phyloP scores from a whole-genome alignment of 805 yeast species.

The Ogataea minuta region DNA sequence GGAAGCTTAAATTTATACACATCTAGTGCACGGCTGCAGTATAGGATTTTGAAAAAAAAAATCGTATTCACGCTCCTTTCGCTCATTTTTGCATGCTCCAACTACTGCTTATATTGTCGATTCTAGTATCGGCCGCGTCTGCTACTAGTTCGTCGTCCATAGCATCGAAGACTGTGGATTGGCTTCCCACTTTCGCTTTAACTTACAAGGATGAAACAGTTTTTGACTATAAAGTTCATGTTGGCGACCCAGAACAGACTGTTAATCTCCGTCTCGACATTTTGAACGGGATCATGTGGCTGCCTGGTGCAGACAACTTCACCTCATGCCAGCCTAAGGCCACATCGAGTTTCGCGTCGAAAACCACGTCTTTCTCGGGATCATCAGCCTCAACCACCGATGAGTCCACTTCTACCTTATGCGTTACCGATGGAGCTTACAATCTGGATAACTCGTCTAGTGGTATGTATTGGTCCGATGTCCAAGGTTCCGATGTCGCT shows the following conservation, averaged over 20 bases:
- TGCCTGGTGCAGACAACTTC: slow-evolving; percentile 27
- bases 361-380: slow-evolving; percentile 1
- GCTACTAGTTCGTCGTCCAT: slow-evolving; percentile 8
- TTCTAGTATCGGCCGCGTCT: neutral
- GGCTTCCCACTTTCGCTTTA: slow-evolving; percentile 23
- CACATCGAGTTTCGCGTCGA: neutral
- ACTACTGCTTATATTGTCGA: neutral
- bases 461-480: slow-evolving; percentile 14
- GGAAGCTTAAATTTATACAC: neutral
- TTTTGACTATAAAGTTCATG: slow-evolving; percentile 24
- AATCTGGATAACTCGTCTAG: slow-evolving; percentile 23
- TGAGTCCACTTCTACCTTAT: slow-evolving; percentile 9
- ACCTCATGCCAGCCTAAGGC: slow-evolving; percentile 19
- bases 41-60: neutral
- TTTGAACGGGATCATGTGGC: slow-evolving; percentile 30
- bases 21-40: neutral
- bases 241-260: slow-evolving; percentile 29
- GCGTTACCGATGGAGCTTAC: slow-evolving; percentile 30
- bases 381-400: neutral
- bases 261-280: slow-evolving; percentile 31
- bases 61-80: neutral
- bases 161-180: slow-evolving; percentile 10
- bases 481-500: neutral
- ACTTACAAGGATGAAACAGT: slow-evolving; percentile 14
- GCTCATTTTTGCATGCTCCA: slow-evolving; percentile 2